These are phyloP conservation scores for Calycina herbarum DNA, from an alignment of 2,329 filamentous ascomycete genomes.

Conservation along the genomic window DNA sequence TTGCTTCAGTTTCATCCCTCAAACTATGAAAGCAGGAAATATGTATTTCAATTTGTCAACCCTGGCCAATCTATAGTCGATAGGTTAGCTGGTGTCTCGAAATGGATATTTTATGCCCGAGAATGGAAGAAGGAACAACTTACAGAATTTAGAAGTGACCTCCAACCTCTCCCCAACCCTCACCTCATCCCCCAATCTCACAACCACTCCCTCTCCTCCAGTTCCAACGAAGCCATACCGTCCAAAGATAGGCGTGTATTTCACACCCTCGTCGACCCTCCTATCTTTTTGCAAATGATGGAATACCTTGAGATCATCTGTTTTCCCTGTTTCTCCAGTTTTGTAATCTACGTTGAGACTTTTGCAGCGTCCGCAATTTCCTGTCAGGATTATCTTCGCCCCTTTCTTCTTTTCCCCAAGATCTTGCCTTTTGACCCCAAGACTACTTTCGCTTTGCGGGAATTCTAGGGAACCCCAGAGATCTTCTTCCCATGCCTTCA, in stretches of 20 bases:
- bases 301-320: constrained; percentile 60
- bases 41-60: not conserved
- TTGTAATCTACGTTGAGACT: constrained; percentile 72
- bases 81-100: not conserved
- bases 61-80: constrained; percentile 16
- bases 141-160: constrained; percentile 49
- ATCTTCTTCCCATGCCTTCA: constrained; percentile 65
- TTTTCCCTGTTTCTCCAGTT: constrained; percentile 58
- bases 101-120: not conserved
- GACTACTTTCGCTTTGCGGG: not conserved
- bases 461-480: constrained; percentile 59
- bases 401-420: constrained; percentile 11
- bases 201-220: constrained; percentile 34
- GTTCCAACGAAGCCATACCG: constrained; percentile 63
- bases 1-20: too few relatives aligned
- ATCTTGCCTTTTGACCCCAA: too few relatives aligned
- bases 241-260: constrained; percentile 71
- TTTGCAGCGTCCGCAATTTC: constrained; percentile 68
- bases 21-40: too few relatives aligned
- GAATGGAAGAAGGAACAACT: constrained; percentile 33
- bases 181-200: constrained; percentile 51
- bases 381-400: constrained; percentile 57
- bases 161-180: constrained; percentile 44
- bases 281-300: constrained; percentile 71
- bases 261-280: constrained; percentile 66